These are phyloP conservation scores for Nakazawaea pomicola DNA, from an alignment of 805 yeast genomes.

Conservation along the genomic window DNA sequence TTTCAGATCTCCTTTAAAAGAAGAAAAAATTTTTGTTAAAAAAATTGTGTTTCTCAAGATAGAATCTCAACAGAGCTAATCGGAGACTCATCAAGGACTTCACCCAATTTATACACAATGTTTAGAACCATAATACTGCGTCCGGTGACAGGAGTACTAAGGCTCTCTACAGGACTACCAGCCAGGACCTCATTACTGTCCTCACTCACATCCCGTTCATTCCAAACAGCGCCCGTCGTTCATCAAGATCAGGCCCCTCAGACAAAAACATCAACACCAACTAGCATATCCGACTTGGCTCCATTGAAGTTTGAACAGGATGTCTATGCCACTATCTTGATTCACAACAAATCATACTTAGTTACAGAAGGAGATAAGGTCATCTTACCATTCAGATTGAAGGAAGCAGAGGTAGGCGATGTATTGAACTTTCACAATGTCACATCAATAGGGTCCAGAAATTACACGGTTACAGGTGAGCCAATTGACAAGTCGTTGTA, in stretches of 20 bases:
- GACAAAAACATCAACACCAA: conserved; percentile 8
- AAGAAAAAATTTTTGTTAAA: no score
- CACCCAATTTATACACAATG: background rate
- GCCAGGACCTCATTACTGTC: background rate
- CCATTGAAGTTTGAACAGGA: conserved; percentile 63
- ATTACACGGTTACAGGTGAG: conserved; percentile 60
- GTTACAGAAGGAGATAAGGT: conserved; percentile 90
- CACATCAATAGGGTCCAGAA: conserved; percentile 78
- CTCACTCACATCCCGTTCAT: background rate
- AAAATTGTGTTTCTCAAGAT: no score
- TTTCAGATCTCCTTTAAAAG: no score
- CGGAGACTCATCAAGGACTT: no score
- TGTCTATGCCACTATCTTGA: conserved; percentile 75
- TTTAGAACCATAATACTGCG: background rate
- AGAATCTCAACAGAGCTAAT: no score
- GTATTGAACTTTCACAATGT: conserved; percentile 69
- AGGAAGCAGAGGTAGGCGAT: conserved; percentile 80
- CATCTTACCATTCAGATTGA: conserved; percentile 72
- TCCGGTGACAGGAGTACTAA: no score
- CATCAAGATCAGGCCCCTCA: no score
- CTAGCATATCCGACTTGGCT: conserved; percentile 37
- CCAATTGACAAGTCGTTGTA: conserved; percentile 50
- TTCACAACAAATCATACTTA: conserved; percentile 80
- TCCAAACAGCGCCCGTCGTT: conserved; percentile 4
- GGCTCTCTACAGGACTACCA: background rate